Evolutionary conservation across 2,329 filamentous ascomycete species (phyloP).

Genomic region (Aspergillus sp.): DNA sequence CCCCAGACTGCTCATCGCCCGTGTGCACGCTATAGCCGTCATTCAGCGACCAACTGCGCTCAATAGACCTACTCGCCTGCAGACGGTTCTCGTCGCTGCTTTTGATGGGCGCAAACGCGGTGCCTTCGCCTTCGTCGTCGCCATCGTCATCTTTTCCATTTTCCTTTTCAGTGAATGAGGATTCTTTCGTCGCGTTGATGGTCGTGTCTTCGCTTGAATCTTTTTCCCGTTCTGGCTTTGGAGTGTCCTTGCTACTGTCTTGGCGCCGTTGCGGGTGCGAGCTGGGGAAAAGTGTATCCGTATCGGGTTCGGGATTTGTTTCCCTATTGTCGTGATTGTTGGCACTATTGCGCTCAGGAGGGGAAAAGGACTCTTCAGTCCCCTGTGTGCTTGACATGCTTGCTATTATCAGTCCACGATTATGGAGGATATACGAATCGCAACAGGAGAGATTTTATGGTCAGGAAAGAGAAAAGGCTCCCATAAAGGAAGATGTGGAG

Average conservation of each 20-base stretch:
- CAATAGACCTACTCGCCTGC: slow-evolving; percentile 20
- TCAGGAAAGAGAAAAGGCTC: not conserved
- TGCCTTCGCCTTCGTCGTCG: slow-evolving; percentile 1
- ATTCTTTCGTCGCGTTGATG: not conserved
- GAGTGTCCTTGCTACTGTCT: not conserved
- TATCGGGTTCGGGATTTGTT: too few relatives aligned
- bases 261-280: not conserved
- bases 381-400: too few relatives aligned
- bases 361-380: too few relatives aligned
- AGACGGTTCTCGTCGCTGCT: slow-evolving; percentile 11
- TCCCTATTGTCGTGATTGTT: too few relatives aligned
- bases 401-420: too few relatives aligned
- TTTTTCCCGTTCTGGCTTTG: too few relatives aligned
- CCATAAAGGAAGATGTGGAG: too few relatives aligned
- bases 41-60: slow-evolving; percentile 31
- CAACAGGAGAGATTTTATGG: too few relatives aligned
- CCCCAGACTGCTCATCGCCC: slow-evolving; percentile 19
- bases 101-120: slow-evolving; percentile 18
- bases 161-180: not conserved
- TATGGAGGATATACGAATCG: too few relatives aligned
- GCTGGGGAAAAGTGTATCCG: not conserved
- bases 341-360: too few relatives aligned
- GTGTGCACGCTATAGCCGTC: slow-evolving; percentile 26
- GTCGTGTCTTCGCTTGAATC: too few relatives aligned
- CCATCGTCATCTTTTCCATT: slow-evolving; percentile 2